phyloP scores from a whole-genome alignment of 371 early-diverging fungal species.

The Apophysomyces sp. region DNA sequence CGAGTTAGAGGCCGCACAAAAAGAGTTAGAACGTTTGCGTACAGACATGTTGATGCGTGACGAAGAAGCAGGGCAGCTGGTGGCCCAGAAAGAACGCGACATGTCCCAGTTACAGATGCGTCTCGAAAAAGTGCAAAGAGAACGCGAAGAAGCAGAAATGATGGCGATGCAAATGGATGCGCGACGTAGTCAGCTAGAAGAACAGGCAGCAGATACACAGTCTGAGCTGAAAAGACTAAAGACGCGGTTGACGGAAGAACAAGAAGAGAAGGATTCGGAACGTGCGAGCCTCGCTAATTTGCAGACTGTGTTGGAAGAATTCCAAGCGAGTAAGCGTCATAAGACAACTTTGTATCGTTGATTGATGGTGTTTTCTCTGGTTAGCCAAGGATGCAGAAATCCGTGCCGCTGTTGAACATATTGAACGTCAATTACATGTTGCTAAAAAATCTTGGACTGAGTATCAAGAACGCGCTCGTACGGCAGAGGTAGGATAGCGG shows the following conservation, averaged over 20 bases:
- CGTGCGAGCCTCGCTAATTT: constrained; percentile 75
- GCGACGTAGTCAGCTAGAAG: constrained; percentile 51
- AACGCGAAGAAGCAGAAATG: constrained; percentile 66
- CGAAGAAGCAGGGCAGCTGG: constrained; percentile 18
- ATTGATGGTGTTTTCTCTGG: no score
- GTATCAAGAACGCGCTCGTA: constrained; percentile 54
- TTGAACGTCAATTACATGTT: constrained; percentile 57
- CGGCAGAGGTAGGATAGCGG: constrained; percentile 55
- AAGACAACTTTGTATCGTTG: neutral
- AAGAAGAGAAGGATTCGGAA: constrained; percentile 55
- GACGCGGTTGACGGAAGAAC: constrained; percentile 25
- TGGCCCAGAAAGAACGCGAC: constrained; percentile 22
- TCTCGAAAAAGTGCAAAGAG: constrained; percentile 55
- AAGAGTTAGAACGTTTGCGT: constrained; percentile 23
- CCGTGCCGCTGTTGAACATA: constrained; percentile 72
- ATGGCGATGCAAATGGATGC: constrained; percentile 59
- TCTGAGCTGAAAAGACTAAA: constrained; percentile 44
- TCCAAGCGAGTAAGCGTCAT: constrained; percentile 70
- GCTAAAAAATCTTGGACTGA: constrained; percentile 58
- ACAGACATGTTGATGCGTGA: constrained; percentile 27
- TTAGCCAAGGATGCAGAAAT: constrained; percentile 74
- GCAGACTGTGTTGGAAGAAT: constrained; percentile 83
- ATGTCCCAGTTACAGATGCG: constrained; percentile 43
- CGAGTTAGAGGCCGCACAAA: constrained; percentile 17
- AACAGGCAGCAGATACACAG: constrained; percentile 24